These are phyloP conservation scores for Myochromella boudieri DNA, from an alignment of 768 basidiomycete genomes.

Conservation along the genomic window DNA sequence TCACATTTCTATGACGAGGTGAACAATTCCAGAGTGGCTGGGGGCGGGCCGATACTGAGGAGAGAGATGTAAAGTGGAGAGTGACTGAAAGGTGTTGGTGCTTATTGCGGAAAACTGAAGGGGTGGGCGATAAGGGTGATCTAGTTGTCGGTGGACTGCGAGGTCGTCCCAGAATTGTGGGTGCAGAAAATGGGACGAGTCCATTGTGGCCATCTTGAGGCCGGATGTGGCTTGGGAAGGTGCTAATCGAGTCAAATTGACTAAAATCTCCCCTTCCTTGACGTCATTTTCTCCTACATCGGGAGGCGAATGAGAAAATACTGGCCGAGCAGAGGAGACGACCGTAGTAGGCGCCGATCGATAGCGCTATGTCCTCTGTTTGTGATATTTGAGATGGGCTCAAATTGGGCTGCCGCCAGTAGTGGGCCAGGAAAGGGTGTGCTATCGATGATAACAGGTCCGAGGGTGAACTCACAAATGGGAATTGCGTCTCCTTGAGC, in stretches of 20 bases:
- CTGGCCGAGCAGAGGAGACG: conserved; percentile 45
- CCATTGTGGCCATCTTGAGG: conserved; percentile 4
- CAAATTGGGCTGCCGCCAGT: background rate
- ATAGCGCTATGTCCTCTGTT: conserved; percentile 11
- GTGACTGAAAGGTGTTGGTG: background rate
- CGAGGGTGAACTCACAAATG: background rate
- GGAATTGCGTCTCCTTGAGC: background rate
- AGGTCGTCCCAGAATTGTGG: background rate
- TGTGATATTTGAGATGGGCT: conserved; percentile 7
- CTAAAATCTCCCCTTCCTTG: background rate
- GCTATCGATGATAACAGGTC: background rate
- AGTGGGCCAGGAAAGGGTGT: background rate
- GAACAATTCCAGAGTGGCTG: too few species aligned
- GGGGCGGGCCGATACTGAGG: too few species aligned
- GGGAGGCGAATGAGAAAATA: conserved; percentile 21
- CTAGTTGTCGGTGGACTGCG: background rate
- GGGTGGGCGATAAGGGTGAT: background rate
- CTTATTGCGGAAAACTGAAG: conserved; percentile 1
- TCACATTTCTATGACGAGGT: too few species aligned
- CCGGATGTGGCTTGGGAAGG: background rate
- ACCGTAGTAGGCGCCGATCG: conserved; percentile 32
- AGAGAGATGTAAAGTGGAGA: too few species aligned
- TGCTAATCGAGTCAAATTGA: background rate
- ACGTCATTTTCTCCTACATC: conserved; percentile 4
- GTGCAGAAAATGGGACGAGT: conserved; percentile 10